Conservation (phyloP, 2,329 filamentous ascomycete genomes). For the Monilinia vaccinii-corymbosi region DNA sequence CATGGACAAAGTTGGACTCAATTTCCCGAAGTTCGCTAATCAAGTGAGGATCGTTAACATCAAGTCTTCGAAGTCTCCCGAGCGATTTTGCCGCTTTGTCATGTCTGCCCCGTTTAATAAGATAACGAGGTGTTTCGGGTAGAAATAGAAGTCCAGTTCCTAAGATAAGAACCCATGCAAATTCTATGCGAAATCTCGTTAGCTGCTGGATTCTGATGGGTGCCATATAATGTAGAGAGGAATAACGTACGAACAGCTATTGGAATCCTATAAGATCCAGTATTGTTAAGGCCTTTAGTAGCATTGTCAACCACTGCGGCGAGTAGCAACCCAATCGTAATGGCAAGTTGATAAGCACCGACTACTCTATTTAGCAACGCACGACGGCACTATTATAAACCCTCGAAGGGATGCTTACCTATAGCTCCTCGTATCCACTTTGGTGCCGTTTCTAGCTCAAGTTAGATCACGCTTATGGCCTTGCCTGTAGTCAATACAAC, state of each 20-base stretch:
- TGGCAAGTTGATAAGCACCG: slow-evolving; percentile 67
- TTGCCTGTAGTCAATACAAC: background rate
- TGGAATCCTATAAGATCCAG: slow-evolving; percentile 67
- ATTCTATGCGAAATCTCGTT: slow-evolving; percentile 35
- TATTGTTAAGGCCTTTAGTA: slow-evolving; percentile 51
- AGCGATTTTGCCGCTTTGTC: slow-evolving; percentile 51
- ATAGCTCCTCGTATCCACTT: slow-evolving; percentile 9
- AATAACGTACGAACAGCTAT: slow-evolving; percentile 49
- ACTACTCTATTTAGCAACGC: background rate
- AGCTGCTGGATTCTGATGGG: background rate
- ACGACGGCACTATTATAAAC: too few relatives aligned
- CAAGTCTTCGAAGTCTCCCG: slow-evolving; percentile 54
- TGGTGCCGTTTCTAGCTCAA: background rate
- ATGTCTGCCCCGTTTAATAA: slow-evolving; percentile 28
- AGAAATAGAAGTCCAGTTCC: slow-evolving; percentile 18
- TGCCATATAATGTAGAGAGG: too few relatives aligned
- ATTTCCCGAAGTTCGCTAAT: background rate
- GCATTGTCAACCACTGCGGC: slow-evolving; percentile 68
- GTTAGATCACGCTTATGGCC: background rate
- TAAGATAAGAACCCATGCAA: slow-evolving; percentile 52
- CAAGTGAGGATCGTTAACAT: slow-evolving; percentile 31
- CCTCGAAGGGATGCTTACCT: background rate
- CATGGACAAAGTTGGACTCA: slow-evolving; percentile 1
- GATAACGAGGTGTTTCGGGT: slow-evolving; percentile 31
- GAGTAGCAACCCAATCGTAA: slow-evolving; percentile 69